A percentile compares a stretch with the other conserved stretches of the same genome.
Conservation (phyloP, 2,329 filamentous ascomycete species). For the Plectosphaerella plurivora region DNA sequence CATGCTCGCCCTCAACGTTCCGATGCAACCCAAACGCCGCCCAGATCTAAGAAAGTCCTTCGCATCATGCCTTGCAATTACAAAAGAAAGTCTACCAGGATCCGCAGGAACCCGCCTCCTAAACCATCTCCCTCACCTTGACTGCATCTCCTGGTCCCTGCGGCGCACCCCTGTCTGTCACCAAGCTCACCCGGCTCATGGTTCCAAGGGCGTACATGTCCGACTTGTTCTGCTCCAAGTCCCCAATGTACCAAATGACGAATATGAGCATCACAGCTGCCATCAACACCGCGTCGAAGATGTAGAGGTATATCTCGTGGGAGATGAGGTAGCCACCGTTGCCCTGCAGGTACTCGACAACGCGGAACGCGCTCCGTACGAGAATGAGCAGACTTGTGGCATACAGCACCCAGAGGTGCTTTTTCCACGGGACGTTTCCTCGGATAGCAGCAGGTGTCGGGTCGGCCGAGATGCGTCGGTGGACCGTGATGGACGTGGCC, state of each 20-base stretch:
- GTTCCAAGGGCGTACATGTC: background rate
- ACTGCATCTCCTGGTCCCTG: background rate
- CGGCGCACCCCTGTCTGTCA: background rate
- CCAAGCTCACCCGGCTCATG: background rate
- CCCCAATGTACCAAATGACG: constrained; percentile 5
- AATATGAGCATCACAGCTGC: constrained; percentile 28
- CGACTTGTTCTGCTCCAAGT: background rate
- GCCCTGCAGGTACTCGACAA: constrained; percentile 42
- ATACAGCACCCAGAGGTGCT: constrained; percentile 25
- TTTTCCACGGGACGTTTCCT: constrained; percentile 19
- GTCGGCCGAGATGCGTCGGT: constrained; percentile 19
- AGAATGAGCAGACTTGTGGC: constrained; percentile 32
- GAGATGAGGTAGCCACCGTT: constrained; percentile 32
- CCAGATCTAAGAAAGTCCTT: background rate
- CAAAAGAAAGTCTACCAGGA: background rate
- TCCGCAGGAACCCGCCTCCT: background rate
- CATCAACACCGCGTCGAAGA: constrained; percentile 40
- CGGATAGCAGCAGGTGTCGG: constrained; percentile 14
- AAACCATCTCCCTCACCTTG: background rate
- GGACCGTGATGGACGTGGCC: constrained; percentile 37
- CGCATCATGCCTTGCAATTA: background rate
- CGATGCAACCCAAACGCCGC: background rate
- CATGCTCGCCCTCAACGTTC: background rate
- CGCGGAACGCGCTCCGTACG: constrained; percentile 38
- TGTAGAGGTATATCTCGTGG: constrained; percentile 35